Conservation (phyloP, 2,329 filamentous ascomycete species). For the Apiospora pterosperma region DNA sequence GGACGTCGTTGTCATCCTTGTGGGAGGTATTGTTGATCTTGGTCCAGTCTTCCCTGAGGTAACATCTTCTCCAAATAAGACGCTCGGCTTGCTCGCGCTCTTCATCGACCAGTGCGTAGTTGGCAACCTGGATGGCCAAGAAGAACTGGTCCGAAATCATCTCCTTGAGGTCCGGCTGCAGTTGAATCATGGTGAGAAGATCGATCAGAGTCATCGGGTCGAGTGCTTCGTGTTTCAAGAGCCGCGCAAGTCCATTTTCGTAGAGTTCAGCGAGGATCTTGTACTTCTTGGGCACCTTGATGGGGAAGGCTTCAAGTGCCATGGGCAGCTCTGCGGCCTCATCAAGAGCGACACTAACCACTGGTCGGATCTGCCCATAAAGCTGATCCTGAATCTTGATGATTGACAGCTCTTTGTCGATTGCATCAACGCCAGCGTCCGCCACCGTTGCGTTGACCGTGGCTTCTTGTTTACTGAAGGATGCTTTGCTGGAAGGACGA, state of each 20-base stretch:
- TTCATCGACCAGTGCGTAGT: constrained; percentile 50
- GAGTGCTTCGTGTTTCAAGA: constrained; percentile 71
- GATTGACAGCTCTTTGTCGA: constrained; percentile 63
- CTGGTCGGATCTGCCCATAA: constrained; percentile 64
- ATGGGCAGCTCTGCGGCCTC: constrained; percentile 74
- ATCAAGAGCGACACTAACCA: constrained; percentile 72
- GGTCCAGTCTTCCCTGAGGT: constrained; percentile 81
- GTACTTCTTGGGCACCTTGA: constrained; percentile 59
- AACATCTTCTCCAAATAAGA: constrained; percentile 83
- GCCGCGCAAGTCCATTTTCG: constrained; percentile 62
- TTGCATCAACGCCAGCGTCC: constrained; percentile 39
- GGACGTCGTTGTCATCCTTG: constrained; percentile 67
- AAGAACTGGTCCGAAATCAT: constrained; percentile 69
- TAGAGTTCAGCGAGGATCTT: constrained; percentile 69
- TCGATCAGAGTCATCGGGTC: constrained; percentile 66
- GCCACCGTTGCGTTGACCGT: constrained; percentile 18
- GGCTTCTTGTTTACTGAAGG: constrained; percentile 21
- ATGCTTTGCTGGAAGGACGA: constrained; percentile 26
- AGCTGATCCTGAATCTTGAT: constrained; percentile 78
- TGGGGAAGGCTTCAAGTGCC: constrained; percentile 65
- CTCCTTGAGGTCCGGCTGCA: constrained; percentile 43
- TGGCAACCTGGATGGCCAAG: constrained; percentile 63
- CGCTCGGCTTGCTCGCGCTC: constrained; percentile 56
- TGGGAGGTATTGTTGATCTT: constrained; percentile 73
- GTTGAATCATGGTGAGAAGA: constrained; percentile 69